phyloP scores from a whole-genome alignment of 1,284 basidiomycete species.

The Microbotryum lychnidis-dioicae region DNA sequence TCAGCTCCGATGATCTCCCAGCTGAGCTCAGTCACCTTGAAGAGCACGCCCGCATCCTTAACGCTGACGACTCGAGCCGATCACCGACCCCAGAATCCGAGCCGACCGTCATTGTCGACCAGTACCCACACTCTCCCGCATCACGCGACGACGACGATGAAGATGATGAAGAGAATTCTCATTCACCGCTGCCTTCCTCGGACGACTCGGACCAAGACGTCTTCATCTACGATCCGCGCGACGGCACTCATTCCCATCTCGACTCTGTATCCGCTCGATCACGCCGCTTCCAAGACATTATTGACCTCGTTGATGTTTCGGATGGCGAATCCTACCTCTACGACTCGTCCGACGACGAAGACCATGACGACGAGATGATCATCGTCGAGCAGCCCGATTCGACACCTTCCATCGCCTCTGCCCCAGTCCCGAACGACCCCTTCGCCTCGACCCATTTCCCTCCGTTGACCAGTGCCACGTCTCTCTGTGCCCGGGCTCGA shows the following conservation, averaged over 20 bases:
- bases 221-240: no score
- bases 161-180: neutral
- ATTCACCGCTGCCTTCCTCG: neutral
- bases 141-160: neutral
- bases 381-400: neutral
- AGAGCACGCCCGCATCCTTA: neutral
- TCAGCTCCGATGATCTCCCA: constrained; percentile 5
- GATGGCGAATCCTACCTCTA: no score
- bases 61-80: neutral
- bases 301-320: neutral
- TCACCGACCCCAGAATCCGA: neutral
- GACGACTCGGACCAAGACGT: no score
- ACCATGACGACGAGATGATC: neutral
- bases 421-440: neutral
- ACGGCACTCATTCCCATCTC: no score
- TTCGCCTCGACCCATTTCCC: neutral
- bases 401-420: neutral
- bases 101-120: neutral
- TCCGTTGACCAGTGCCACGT: no score
- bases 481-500: no score
- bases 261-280: no score
- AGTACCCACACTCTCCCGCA: neutral
- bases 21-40: neutral
- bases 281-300: no score
- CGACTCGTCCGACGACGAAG: neutral